phyloP scores from a whole-genome alignment of 306 rosid genomes.

The Quercus suber region DNA sequence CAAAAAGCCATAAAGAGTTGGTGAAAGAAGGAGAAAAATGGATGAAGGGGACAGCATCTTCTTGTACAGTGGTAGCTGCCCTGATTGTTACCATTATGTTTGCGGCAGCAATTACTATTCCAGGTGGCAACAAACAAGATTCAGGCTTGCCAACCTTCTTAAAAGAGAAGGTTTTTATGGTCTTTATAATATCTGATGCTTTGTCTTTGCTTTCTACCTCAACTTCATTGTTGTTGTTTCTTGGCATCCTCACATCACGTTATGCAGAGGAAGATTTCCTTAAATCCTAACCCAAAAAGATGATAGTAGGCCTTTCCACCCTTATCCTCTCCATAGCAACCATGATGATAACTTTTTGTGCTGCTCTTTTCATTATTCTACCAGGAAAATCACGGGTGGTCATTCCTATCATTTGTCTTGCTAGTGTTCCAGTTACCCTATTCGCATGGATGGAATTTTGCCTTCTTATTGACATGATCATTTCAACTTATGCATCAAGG shows the following conservation, averaged over 20 bases:
- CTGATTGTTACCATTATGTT: background rate
- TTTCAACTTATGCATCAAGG: background rate
- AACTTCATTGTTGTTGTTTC: background rate
- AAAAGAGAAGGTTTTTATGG: background rate
- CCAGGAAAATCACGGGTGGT: background rate
- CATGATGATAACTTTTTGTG: background rate
- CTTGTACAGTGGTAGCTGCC: background rate
- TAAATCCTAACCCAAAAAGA: background rate
- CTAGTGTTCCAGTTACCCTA: background rate
- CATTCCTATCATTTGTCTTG: background rate
- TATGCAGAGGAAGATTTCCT: background rate
- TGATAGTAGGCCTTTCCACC: background rate
- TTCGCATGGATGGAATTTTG: background rate
- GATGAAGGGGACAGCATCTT: background rate
- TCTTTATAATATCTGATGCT: background rate
- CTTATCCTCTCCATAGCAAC: background rate
- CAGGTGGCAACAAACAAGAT: background rate
- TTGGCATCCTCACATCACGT: background rate
- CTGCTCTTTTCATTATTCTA: background rate
- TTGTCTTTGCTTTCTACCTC: background rate
- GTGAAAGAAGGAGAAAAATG: background rate
- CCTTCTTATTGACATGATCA: background rate
- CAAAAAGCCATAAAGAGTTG: background rate
- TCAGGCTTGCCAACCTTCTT: background rate
- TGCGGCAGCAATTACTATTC: background rate